Evolutionary conservation across 2,329 filamentous ascomycete species (phyloP).

Genomic region (Trichoderma aggressivum): DNA sequence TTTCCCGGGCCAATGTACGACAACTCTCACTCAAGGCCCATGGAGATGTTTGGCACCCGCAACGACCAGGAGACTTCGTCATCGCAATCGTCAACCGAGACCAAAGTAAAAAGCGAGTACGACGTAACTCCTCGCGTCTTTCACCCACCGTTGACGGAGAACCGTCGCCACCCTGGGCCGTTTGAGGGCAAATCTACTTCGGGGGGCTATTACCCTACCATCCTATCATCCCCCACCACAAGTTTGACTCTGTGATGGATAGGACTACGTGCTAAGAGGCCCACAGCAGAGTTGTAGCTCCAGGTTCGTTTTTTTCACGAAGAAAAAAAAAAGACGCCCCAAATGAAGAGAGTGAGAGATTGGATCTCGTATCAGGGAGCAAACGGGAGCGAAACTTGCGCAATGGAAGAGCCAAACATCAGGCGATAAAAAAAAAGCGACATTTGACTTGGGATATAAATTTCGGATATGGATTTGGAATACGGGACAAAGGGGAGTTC

Average conservation of each 20-base stretch:
- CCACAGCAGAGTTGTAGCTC: not conserved
- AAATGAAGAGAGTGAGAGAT: not conserved
- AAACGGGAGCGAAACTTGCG: not conserved
- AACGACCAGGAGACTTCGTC: conserved; percentile 34
- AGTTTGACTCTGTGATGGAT: conserved; percentile 39
- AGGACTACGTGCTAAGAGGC: too few relatives aligned
- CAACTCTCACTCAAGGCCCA: conserved; percentile 44
- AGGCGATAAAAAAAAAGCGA: not conserved
- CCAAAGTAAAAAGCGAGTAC: conserved; percentile 50
- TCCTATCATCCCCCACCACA: conserved; percentile 43
- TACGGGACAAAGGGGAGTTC: conserved; percentile 3
- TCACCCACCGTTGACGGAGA: conserved; percentile 38
- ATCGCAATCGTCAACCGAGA: conserved; percentile 31
- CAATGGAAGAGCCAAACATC: not conserved
- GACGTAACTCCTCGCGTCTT: conserved; percentile 49
- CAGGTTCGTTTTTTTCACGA: not conserved
- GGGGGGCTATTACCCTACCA: conserved; percentile 49
- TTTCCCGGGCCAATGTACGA: conserved; percentile 52
- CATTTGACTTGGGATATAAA: not conserved
- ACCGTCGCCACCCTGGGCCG: conserved; percentile 40
- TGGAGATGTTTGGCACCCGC: conserved; percentile 50
- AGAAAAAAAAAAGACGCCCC: not conserved
- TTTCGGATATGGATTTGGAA: not conserved
- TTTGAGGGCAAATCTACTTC: conserved; percentile 54
- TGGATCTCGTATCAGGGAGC: not conserved